These are phyloP conservation scores for Hebeloma cylindrosporum DNA, from an alignment of 768 basidiomycete genomes.

Conservation along the genomic window DNA sequence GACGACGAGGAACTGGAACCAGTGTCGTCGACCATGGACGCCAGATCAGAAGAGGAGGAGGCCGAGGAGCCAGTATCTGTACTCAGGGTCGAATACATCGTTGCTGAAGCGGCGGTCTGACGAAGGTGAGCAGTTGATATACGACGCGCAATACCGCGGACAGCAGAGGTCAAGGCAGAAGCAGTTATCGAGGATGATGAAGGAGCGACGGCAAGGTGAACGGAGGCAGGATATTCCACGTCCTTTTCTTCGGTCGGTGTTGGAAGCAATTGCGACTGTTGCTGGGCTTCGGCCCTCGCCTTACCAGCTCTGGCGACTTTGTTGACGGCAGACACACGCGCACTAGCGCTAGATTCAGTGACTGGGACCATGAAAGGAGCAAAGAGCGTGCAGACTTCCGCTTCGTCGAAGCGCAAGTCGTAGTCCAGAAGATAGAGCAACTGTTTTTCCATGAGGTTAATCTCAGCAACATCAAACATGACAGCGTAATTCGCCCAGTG, in stretches of 20 bases:
- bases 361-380: conserved; percentile 56
- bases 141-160: conserved; percentile 59
- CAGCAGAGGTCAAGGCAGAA: conserved; percentile 45
- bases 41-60: conserved; percentile 50
- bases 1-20: conserved; percentile 61
- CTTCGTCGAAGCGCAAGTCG: conserved; percentile 87
- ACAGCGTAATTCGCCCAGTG: conserved; percentile 86
- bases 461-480: conserved; percentile 73
- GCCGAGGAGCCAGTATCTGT: conserved; percentile 34
- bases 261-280: conserved; percentile 40
- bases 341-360: conserved; percentile 29
- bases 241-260: conserved; percentile 37
- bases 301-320: conserved; percentile 54
- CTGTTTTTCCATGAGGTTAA: conserved; percentile 98
- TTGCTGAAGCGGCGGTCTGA: conserved; percentile 28
- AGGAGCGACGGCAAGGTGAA: conserved; percentile 8
- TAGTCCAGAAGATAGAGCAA: conserved; percentile 90
- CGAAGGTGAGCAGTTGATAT: conserved; percentile 47
- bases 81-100: conserved; percentile 46
- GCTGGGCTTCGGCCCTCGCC: conserved; percentile 49
- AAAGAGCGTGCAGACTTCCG: conserved; percentile 72
- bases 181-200: conserved; percentile 12
- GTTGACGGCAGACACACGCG: conserved; percentile 53
- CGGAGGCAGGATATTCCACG: conserved; percentile 15
- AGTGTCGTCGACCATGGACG: conserved; percentile 62